Conservation (phyloP, 306 rosid species). For the Lathyrus sativus region DNA sequence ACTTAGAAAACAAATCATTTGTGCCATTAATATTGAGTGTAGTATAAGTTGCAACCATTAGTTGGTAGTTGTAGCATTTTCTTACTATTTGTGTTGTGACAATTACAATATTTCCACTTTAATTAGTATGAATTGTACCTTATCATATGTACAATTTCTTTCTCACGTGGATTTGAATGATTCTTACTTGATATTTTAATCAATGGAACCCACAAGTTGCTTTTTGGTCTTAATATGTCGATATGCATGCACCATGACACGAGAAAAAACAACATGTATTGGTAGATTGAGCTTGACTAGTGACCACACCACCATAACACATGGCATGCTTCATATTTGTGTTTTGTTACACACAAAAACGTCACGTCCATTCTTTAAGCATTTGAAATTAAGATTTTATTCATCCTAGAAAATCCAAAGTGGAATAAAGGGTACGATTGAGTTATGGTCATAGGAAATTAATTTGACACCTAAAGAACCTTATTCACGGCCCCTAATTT, state of each 20-base stretch:
- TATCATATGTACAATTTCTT: background rate
- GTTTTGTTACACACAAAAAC: constrained; percentile 19
- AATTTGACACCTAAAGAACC: constrained; percentile 17
- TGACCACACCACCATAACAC: constrained; percentile 5
- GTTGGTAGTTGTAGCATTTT: too few species aligned
- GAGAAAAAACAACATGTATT: background rate
- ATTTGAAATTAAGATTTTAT: constrained; percentile 2
- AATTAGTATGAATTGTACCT: background rate
- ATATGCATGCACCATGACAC: constrained; percentile 12
- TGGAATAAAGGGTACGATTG: constrained; percentile 25
- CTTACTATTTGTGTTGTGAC: too few species aligned
- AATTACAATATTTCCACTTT: too few species aligned
- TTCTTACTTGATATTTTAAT: background rate
- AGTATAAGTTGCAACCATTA: too few species aligned
- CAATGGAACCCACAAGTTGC: background rate
- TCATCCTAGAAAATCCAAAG: constrained; percentile 24
- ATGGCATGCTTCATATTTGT: constrained; percentile 10
- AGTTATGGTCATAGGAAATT: constrained; percentile 18
- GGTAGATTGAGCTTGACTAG: background rate
- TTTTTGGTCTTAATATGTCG: background rate
- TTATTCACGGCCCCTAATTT: background rate
- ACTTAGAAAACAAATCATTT: too few species aligned
- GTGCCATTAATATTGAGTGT: too few species aligned
- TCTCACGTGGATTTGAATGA: background rate
- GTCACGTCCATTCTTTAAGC: constrained; percentile 38